Evolutionary conservation across 306 rosid species (phyloP).

Genomic region (Pyrus communis): DNA sequence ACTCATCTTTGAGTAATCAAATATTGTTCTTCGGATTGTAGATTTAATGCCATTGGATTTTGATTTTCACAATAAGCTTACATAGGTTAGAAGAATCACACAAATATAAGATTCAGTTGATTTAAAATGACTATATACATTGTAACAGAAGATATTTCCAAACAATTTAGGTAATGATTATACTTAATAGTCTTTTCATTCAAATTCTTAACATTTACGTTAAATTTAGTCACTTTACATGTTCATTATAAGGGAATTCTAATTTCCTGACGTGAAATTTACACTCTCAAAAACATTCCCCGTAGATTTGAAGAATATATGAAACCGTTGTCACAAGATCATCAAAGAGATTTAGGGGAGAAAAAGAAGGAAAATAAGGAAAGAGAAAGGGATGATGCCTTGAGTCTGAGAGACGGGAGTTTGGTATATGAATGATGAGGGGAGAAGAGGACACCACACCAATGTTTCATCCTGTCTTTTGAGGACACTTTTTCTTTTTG

Average conservation of each 20-base stretch:
- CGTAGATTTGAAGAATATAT: neutral
- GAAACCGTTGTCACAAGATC: neutral
- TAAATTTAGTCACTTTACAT: no score
- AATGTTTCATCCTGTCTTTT: constrained; percentile 7
- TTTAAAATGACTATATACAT: neutral
- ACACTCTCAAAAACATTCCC: neutral
- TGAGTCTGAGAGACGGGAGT: neutral
- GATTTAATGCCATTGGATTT: neutral
- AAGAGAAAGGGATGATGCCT: neutral
- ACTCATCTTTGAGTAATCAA: no score
- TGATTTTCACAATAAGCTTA: neutral
- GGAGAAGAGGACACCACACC: neutral
- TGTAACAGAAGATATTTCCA: neutral
- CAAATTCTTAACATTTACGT: neutral
- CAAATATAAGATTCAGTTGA: neutral
- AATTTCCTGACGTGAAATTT: neutral
- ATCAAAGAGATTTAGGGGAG: neutral
- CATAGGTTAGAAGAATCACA: neutral
- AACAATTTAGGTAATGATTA: neutral
- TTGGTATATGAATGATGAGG: neutral
- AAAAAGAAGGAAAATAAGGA: neutral
- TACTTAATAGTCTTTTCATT: no score
- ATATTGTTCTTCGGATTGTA: no score
- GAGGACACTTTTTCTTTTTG: constrained; percentile 21
- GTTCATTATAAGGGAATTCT: neutral